A percentile compares a stretch with the other conserved stretches of the same genome.
These are phyloP conservation scores for Ganoderma resinaceum DNA, from an alignment of 1,284 basidiomycete species.

Conservation along the genomic window DNA sequence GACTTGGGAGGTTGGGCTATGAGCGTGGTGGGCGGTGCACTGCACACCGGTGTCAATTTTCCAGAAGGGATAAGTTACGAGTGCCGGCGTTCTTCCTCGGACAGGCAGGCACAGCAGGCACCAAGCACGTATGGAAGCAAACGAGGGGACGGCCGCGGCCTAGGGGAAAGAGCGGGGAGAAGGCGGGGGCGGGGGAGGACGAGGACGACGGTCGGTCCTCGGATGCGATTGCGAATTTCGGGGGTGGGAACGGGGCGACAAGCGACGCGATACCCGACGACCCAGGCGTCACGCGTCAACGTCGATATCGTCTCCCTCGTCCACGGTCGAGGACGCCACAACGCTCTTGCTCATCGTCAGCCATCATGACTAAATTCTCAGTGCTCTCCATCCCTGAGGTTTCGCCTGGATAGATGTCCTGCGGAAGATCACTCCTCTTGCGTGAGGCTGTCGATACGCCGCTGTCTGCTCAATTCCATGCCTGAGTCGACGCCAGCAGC, in stretches of 20 bases:
- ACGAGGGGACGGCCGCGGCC: conserved; percentile 9
- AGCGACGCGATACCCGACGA: conserved; percentile 12
- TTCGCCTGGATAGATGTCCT: not conserved
- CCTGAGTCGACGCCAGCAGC: not conserved
- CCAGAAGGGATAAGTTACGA: conserved; percentile 14
- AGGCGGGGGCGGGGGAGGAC: conserved; percentile 6
- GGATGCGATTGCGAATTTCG: not conserved
- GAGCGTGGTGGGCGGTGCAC: conserved; percentile 4
- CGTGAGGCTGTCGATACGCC: not conserved
- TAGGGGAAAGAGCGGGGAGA: conserved; percentile 7
- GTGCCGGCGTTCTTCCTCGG: not conserved
- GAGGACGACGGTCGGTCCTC: conserved; percentile 7
- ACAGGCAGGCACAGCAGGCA: not conserved
- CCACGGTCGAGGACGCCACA: conserved; percentile 22
- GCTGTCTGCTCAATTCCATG: not conserved
- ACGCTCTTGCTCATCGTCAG: conserved; percentile 13
- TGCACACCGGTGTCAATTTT: conserved; percentile 22
- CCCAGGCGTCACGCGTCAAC: conserved; percentile 11
- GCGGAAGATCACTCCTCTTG: not conserved
- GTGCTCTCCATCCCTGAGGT: not conserved
- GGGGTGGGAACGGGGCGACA: not conserved
- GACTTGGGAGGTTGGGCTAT: not conserved
- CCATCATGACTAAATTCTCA: conserved; percentile 7
- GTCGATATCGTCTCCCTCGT: not conserved
- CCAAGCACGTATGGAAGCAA: not conserved